Base-by-base conservation (phyloP, 2,329 filamentous ascomycete species). In the Didymella glomerata region DNA sequence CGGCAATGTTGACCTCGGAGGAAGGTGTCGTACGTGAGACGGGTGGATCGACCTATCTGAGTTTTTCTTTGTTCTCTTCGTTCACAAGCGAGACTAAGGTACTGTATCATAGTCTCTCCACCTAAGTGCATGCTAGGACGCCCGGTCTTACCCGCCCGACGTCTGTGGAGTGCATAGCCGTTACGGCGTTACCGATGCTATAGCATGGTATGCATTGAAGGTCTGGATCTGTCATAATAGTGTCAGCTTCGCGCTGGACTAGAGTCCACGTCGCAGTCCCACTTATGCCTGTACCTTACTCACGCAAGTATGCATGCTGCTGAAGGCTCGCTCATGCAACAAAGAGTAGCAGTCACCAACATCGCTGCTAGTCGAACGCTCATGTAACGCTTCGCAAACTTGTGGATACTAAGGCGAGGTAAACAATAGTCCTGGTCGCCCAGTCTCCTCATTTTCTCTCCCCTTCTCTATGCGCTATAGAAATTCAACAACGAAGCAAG, bases 401-500 rank as follows among this genome's bases (percentile, higher is more conserved):
- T 27, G 41, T 27, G 14, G 13, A 9, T 5, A n/a, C 3, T 6
- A 7, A 6, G 16, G 18, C 41, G n/a, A 27, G 14, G 41, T 44
- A 3, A 25, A 44, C 24, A 11, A 13, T 10, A 9, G 22, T 27
- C 22, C 14, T 10, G 6, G 14, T 16, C 14, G 24, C 41, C 14
- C 41, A 20, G 41, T 27, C 7, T 16, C 20, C 24, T 27, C 16
- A 27, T 20, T n/a, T 44, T 44, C 18, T 44, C 3, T 22, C 20
- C n/a, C 9, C 8, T 8, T 7, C 16, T 44, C 30, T 34, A 54
- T 16, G 62, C 57, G 8, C 57, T 65, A 59, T 74, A 76, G 38
- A 67, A 60, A 18, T 62, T 65, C 52, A 76, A 48, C 51, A 75
- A 56, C 10, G 60, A 60, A 14, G 50, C 57, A 16, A 74, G 49